Base-by-base conservation (phyloP, 2,329 filamentous ascomycete genomes). In the Mariannaea elegans region DNA sequence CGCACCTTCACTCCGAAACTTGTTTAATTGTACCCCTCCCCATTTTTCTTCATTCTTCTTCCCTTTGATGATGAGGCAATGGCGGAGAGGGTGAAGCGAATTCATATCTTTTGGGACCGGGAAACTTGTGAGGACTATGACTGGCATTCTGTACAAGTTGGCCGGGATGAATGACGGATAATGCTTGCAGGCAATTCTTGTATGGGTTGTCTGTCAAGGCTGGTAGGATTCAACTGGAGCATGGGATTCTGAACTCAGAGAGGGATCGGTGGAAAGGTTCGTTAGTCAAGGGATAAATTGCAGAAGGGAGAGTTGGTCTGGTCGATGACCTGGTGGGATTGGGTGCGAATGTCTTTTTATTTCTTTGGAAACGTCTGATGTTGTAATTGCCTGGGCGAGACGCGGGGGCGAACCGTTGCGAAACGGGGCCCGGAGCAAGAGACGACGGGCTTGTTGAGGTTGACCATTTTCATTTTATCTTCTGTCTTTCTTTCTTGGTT, bases 11-110 rank as follows among this genome's bases (percentile, higher is more conserved):
- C 45, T 45, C 47, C 59, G 67, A 62, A 61, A 56, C 47, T 63
- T 67, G 65, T 69, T 70, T 70, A 70, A 70, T 70, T 48, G 56
- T 66, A 60, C 24, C 60, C 42, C 38, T 44, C 57, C 41, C 36
- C 44, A 48, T 62, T 49, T 27, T 9, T 9, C 24, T 27, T 27
- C 24, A 27, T 27, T 27, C 24, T 65, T 50, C 56, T 42, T 48
- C 34, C 58, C 56, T 41, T 56, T 46, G 47, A 62, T 46, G 51
- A 65, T 45, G 57, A 65, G 58, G 55, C 39, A 63, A 64, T 61
- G 62, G 58, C 47, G 56, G 62, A 51, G 51, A 53, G 44, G 21
- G 41, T 36, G 57, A 24, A 53, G 53, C 54, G 58, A 46, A 41
- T 56, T 66, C n/a, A 36, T 45, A 62, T 55, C 57, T 49, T 65